Evolutionary conservation across 73 alveolate species (phyloP).

Genomic region (Paramecium caudatum): DNA sequence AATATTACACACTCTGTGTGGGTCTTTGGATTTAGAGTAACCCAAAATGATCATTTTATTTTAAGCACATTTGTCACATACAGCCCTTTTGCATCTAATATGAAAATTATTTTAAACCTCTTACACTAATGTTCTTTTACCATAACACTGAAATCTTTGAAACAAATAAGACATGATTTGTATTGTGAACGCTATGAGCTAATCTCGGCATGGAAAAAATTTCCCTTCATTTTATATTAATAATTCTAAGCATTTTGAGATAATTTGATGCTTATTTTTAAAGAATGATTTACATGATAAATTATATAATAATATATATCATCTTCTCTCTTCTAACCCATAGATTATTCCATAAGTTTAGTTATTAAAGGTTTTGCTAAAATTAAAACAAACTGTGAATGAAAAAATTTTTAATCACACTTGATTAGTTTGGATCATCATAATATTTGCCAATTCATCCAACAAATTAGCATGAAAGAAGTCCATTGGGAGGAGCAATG

Average conservation of each 20-base stretch:
- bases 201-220: background rate
- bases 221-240: constrained; percentile 46
- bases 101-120: constrained; percentile 10
- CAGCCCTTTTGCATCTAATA: constrained; percentile 57
- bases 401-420: too few relatives aligned
- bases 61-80: constrained; percentile 68
- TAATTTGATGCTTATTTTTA: too few relatives aligned
- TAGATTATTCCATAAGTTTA: too few relatives aligned
- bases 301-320: too few relatives aligned
- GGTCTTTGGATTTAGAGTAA: constrained; percentile 53
- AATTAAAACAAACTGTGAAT: too few relatives aligned
- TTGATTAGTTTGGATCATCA: constrained; percentile 8
- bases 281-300: too few relatives aligned
- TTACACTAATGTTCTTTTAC: constrained; percentile 47
- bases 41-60: constrained; percentile 57
- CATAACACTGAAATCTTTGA: constrained; percentile 37
- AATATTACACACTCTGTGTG: constrained; percentile 57
- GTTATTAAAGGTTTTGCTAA: too few relatives aligned
- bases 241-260: too few relatives aligned
- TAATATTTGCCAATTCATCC: background rate
- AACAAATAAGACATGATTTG: constrained; percentile 45
- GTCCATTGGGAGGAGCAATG: constrained; percentile 8
- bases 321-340: too few relatives aligned
- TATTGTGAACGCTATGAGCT: constrained; percentile 21
- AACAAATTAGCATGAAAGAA: background rate